Conservation (phyloP, 2,329 filamentous ascomycete species). For the Phaeosphaeriaceae sp. region DNA sequence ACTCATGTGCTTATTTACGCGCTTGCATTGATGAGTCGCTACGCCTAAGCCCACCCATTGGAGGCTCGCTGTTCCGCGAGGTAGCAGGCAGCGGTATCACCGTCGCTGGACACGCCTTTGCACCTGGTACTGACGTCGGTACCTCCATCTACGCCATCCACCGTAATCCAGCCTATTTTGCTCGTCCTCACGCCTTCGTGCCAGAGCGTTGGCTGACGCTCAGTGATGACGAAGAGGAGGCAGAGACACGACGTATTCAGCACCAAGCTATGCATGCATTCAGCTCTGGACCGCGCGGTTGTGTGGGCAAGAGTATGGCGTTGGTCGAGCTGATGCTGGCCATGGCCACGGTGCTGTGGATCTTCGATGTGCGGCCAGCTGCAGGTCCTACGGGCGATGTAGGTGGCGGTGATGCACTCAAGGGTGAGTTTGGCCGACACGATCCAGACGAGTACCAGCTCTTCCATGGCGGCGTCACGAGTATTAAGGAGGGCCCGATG, state of each 20-base stretch:
- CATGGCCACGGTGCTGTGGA: conserved; percentile 65
- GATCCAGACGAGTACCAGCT: conserved; percentile 65
- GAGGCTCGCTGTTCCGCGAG: conserved; percentile 25
- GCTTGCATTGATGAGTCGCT: conserved; percentile 44
- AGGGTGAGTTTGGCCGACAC: conserved; percentile 13
- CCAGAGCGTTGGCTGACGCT: conserved; percentile 32
- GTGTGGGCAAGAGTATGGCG: conserved; percentile 71
- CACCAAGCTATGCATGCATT: conserved; percentile 67
- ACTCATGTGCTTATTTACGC: conserved; percentile 29
- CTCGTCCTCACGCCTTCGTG: conserved; percentile 21
- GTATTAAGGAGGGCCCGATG: conserved; percentile 70
- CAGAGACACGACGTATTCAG: conserved; percentile 1
- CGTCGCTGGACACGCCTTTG: conserved; percentile 22
- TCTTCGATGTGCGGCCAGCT: conserved; percentile 46
- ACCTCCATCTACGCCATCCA: conserved; percentile 30
- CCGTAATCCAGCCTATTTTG: conserved; percentile 29
- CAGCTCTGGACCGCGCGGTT: conserved; percentile 68
- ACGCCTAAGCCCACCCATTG: conserved; percentile 37
- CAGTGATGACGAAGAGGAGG: conserved; percentile 7
- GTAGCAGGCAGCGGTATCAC: conserved; percentile 22
- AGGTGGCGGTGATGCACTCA: conserved; percentile 9
- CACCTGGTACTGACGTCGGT: conserved; percentile 28
- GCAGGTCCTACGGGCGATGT: conserved; percentile 6
- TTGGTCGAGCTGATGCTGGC: conserved; percentile 69
- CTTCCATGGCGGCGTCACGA: conserved; percentile 69